Evolutionary conservation across 2,329 filamentous ascomycete species (phyloP), one percentile per base, ranked within the genome.

Genomic region (Botrytis hyacinthi): DNA sequence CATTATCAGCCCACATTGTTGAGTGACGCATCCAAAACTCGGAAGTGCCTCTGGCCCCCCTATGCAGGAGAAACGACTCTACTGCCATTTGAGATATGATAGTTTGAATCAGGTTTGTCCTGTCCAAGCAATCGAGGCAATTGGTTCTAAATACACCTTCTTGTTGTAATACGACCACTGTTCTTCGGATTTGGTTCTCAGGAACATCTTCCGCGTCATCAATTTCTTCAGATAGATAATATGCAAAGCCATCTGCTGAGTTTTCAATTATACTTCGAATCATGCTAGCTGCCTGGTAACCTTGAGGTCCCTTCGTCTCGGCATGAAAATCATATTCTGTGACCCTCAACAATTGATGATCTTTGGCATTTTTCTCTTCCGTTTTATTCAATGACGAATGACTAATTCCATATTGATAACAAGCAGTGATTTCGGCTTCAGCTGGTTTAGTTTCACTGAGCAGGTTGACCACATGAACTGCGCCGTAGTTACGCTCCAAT

Each of bases 311-410:
- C 79, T 92, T 92, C 1, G 96, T 97, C 82, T 98, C 94, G 5
- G 95, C 95, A 80, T 98, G 95, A 74, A 99, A 98, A 82, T 99
- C 96, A 80, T 96, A 99, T 79, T 97, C 93, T 1, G 95, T 97
- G 74, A 92, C 88, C 75, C 89, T 88, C 44, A 98, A 83, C 54
- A 98, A 86, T 66, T 92, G 89, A 79, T 95, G 93, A 74, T 94
- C 93, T 54, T 84, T 83, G 4, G 87, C 86, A 42, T 86, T 85
- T 51, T 88, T 86, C 32, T 87, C 88, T 10, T 84, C 87, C 32
- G 82, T 79, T 22, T 86, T 85, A 77, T 91, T 92, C n/a, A 97
- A 83, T 0, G 92, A 89, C 76, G 91, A 96, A 79, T 92, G 88
- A 32, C 84, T 85, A 74, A 98, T 89, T 76, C 96, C 95, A 75